Evolutionary conservation across 768 basidiomycete genomes (phyloP), one percentile per base, ranked within the genome.

Genomic region (Phaeotremella fagi): DNA sequence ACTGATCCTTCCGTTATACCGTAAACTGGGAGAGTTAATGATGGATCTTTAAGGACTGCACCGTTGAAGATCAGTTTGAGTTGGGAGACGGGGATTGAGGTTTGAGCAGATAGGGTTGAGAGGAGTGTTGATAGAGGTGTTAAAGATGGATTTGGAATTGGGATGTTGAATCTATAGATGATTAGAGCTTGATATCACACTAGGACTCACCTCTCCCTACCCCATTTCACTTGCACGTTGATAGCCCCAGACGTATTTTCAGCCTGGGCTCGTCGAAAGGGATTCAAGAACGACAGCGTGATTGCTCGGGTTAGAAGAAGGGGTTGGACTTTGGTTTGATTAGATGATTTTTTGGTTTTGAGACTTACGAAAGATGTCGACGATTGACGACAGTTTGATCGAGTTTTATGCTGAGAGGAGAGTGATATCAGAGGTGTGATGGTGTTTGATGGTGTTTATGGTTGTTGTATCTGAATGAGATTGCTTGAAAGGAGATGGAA

Each of bases 61-160:
- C 94, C 94, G 42, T 86, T 82, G 76, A 87, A 85, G 59, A 98
- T 83, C 66, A 98, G 81, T 72, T 90, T 89, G 80, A 95, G 88
- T 25, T 81, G 80, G 59, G 80, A 66, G 25, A 75, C 72, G 0
- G 85, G 82, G 12, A 97, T 80, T 49, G 84, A 83, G 2, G 88
- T 91, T 65, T 85, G 82, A 4, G 84, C 80, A 14, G 88, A 84
- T 46, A 95, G 77, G 20, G 80, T 78, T 11, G 60, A 60, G 25
- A 69, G 52, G 37, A 74, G 61, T 6, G 63, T 64, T 7, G 71
- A 69, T 12, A 74, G 56, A 4, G 73, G 69, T 0, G 73, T 74
- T 12, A 61, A 29, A 7, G 66, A 61, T 3, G 73, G 68, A 12
- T 63, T 57, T 5, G 73, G 73, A 29, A 74, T 70, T 0, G 73